Percentiles rank a stretch among this genome's conserved stretches.
Evolutionary conservation across 768 basidiomycete genomes (phyloP).

Genomic region (Leucosporidium creatinivorum): DNA sequence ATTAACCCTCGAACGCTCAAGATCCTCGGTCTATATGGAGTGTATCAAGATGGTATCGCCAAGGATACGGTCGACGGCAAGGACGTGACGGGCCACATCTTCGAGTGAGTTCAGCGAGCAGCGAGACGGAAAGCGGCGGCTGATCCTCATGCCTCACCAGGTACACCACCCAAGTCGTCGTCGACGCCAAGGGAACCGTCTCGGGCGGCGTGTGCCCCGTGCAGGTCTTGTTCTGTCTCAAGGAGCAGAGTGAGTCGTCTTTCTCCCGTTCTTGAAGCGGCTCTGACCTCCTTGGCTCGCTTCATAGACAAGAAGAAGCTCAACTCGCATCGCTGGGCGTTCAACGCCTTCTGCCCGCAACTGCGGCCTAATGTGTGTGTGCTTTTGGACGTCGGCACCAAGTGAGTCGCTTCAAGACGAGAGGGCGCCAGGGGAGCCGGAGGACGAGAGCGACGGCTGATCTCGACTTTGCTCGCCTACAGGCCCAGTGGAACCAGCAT

Average conservation of each 20-base stretch:
- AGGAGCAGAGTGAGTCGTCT: slow-evolving; percentile 60
- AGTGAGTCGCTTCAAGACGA: slow-evolving; percentile 67
- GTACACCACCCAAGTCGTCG: too few species aligned
- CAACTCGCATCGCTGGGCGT: slow-evolving; percentile 79
- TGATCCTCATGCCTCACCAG: too few species aligned
- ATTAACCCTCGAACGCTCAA: slow-evolving; percentile 40
- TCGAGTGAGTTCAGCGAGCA: not conserved
- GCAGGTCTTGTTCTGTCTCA: slow-evolving; percentile 53
- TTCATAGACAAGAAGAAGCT: slow-evolving; percentile 27
- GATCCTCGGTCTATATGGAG: slow-evolving; percentile 53
- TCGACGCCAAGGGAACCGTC: too few species aligned
- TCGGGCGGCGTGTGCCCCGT: too few species aligned
- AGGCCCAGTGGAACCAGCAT: slow-evolving; percentile 38
- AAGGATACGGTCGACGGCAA: slow-evolving; percentile 52
- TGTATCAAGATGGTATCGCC: slow-evolving; percentile 37
- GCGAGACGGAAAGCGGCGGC: too few species aligned
- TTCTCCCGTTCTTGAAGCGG: not conserved
- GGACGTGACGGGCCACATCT: slow-evolving; percentile 48
- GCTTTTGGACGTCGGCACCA: slow-evolving; percentile 78
- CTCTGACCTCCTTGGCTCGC: slow-evolving; percentile 50
- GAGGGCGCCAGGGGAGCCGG: too few species aligned
- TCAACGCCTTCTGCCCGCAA: slow-evolving; percentile 80
- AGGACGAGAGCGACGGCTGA: too few species aligned
- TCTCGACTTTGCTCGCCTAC: too few species aligned
- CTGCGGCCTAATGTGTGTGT: slow-evolving; percentile 79